Evolutionary conservation across 805 yeast species (phyloP), one percentile per base, ranked within the genome.

Genomic region (Sugiyamaella mastotermitis): DNA sequence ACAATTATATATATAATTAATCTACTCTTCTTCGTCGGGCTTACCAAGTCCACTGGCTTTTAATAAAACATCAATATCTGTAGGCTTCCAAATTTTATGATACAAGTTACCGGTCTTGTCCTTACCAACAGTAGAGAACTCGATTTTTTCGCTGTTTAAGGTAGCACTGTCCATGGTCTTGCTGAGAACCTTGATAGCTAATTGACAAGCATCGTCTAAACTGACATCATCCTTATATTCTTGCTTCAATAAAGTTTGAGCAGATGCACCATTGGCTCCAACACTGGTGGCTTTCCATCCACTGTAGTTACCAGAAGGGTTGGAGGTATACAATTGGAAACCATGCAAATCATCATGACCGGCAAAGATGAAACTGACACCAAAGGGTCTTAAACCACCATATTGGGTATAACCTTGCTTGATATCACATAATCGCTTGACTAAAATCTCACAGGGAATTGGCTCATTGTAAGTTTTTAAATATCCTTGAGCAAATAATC

Each of bases 201-300:
- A 69, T 49, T 80, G 84, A 42, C 84, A 74, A 3, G 96, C 97
- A 37, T 80, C 94, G 14, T 55, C 50, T 17, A 66, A 53, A 33
- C 74, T 70, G 46, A 84, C 62, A 41, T 83, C 92, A 51, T 84
- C 90, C 58, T 83, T 86, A 68, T 84, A 92, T 53, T 92, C 98
- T 66, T 88, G 95, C 64, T 92, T 92, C 57, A 92, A 71, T 47
- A 92, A 66, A 1, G 98, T 90, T 66, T 92, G 98, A 1, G 97
- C 97, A 31, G 96, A 88, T 5, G 95, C 76, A 47, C 86, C 87
- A 66, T 92, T 92, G 35, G 97, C 95, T 29, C 99, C 99, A 43
- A 92, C 88, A 51, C 86, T 74, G 23, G 96, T 90, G 31, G 98
- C 98, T 64, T 84, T 87, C 99, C 99, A 92, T 18, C 98, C 97